Evolutionary conservation across 2,329 filamentous ascomycete species (phyloP).

Genomic region (Scleromitrula shiraiana): DNA sequence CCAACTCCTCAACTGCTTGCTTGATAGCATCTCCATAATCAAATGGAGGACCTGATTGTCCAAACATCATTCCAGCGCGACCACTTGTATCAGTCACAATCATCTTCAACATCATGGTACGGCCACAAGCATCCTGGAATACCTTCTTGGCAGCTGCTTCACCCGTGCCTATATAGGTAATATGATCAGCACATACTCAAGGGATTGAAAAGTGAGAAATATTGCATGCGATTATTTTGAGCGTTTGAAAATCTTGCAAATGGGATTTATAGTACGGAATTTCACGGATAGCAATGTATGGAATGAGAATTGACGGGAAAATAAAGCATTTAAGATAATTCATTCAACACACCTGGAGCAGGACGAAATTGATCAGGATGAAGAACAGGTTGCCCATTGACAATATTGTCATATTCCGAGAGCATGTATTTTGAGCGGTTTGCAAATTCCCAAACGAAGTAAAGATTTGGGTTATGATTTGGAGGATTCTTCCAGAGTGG

Average conservation of each 20-base stretch:
- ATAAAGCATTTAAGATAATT: neutral
- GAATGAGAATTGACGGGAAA: neutral
- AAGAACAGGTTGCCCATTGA: constrained; percentile 28
- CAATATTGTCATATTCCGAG: constrained; percentile 35
- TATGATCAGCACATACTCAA: neutral
- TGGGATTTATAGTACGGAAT: neutral
- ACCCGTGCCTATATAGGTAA: constrained; percentile 12
- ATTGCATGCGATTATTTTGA: neutral
- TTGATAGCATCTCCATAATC: constrained; percentile 16
- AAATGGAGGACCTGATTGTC: constrained; percentile 9
- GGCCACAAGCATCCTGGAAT: constrained; percentile 18
- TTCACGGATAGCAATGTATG: neutral
- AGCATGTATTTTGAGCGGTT: constrained; percentile 36
- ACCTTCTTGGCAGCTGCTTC: constrained; percentile 15
- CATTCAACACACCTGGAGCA: constrained; percentile 12
- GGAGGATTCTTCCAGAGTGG: constrained; percentile 15
- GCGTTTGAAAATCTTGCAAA: too few species aligned
- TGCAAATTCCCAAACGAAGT: constrained; percentile 36
- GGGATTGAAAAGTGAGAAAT: neutral
- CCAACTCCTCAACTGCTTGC: constrained; percentile 15
- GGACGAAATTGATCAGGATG: constrained; percentile 32
- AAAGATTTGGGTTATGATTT: constrained; percentile 28
- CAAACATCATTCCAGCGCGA: constrained; percentile 16
- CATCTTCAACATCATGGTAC: constrained; percentile 18
- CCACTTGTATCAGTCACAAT: constrained; percentile 20